These are phyloP conservation scores for Acacia pycnantha DNA, from an alignment of 331 rosid species.

Conservation along the genomic window DNA sequence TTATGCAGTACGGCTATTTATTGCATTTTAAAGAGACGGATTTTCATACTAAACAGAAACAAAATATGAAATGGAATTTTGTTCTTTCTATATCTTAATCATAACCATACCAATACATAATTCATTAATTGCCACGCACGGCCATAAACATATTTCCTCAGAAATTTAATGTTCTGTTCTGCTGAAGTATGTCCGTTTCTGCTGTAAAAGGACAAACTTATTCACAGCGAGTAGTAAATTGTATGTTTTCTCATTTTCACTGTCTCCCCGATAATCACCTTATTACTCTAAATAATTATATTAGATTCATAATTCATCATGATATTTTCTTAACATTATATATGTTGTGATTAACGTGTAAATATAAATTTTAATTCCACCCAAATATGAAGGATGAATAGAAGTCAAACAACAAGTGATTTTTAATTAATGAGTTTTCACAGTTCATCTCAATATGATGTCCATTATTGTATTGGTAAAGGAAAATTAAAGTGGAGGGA, in stretches of 20 bases:
- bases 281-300: background rate
- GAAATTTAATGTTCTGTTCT: background rate
- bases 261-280: background rate
- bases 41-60: slow-evolving; percentile 21
- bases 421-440: background rate
- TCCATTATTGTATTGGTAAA: background rate
- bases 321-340: background rate
- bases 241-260: background rate
- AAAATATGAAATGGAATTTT: slow-evolving; percentile 3
- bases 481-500: background rate
- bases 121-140: background rate
- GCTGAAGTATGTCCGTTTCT: background rate
- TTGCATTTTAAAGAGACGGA: slow-evolving; percentile 9
- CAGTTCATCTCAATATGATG: background rate
- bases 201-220: slow-evolving; percentile 7
- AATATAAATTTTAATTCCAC: background rate
- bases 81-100: slow-evolving; percentile 16
- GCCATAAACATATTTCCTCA: background rate
- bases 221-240: background rate
- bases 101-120: background rate
- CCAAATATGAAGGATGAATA: background rate
- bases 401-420: too few species aligned
- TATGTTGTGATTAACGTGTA: background rate
- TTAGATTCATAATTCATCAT: background rate
- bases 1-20: slow-evolving; percentile 22